A percentile compares a stretch with the other conserved stretches of the same genome.
Conservation (phyloP, 1,284 basidiomycete species). For the Tilletia setariae region DNA sequence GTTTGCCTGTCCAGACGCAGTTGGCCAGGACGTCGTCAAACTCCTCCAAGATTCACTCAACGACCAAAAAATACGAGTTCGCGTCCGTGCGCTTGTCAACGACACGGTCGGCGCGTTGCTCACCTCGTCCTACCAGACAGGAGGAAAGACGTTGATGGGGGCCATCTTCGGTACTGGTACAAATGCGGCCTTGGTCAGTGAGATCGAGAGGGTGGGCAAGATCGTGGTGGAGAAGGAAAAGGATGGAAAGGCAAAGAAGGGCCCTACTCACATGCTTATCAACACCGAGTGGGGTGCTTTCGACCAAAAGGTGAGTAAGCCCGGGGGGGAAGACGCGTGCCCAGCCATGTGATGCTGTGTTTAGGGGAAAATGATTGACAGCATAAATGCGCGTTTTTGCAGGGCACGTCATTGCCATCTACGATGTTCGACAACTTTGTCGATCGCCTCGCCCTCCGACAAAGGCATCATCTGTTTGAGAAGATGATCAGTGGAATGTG, state of each 20-base stretch:
- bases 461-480: conserved; percentile 88
- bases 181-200: conserved; percentile 93
- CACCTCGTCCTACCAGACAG: conserved; percentile 84
- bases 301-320: conserved; percentile 72
- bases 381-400: neutral
- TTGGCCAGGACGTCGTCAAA: conserved; percentile 86
- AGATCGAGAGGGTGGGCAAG: conserved; percentile 78
- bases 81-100: conserved; percentile 90
- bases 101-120: conserved; percentile 89
- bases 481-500: conserved; percentile 99
- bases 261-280: conserved; percentile 73
- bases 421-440: conserved; percentile 91
- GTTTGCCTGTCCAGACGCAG: conserved; percentile 60
- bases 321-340: no score
- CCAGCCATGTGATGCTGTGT: no score
- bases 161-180: conserved; percentile 96
- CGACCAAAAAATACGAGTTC: conserved; percentile 87
- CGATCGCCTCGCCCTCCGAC: conserved; percentile 90
- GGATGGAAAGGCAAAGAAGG: neutral
- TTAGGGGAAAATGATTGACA: no score
- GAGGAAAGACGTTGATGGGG: conserved; percentile 75
- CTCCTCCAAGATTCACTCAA: conserved; percentile 90
- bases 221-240: conserved; percentile 30
- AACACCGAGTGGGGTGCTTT: conserved; percentile 98
- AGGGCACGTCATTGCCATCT: conserved; percentile 80